Evolutionary conservation across 306 rosid genomes (phyloP).

Genomic region (Cercis canadensis): DNA sequence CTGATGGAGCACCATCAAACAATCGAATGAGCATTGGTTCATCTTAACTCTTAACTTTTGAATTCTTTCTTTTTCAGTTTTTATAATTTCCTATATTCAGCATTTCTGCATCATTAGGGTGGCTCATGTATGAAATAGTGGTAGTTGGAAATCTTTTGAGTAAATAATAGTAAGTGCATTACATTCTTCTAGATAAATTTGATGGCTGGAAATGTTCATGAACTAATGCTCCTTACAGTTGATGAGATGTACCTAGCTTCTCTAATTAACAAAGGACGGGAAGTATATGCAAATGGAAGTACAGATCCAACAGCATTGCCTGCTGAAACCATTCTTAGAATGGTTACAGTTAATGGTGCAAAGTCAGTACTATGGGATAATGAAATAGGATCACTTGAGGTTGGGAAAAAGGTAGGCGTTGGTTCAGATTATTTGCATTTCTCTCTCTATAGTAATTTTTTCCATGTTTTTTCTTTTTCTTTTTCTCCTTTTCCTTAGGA

Average conservation of each 20-base stretch:
- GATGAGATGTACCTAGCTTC: slow-evolving; percentile 95
- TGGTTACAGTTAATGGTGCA: slow-evolving; percentile 85
- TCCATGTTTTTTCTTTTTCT: slow-evolving; percentile 3
- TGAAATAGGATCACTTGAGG: slow-evolving; percentile 87
- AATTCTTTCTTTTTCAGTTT: slow-evolving; percentile 13
- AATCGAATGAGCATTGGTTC: slow-evolving; percentile 91
- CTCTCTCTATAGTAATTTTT: slow-evolving; percentile 28
- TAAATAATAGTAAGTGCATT: no score
- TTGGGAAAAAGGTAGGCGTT: slow-evolving; percentile 81
- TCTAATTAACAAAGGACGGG: slow-evolving; percentile 84
- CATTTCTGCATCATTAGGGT: slow-evolving; percentile 6
- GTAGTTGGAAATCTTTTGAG: not conserved
- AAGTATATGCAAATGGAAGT: slow-evolving; percentile 61
- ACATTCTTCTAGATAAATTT: not conserved
- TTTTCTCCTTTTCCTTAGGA: slow-evolving; percentile 10
- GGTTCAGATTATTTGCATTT: slow-evolving; percentile 20
- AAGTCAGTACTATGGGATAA: slow-evolving; percentile 82
- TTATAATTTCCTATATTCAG: not conserved
- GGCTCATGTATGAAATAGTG: slow-evolving; percentile 13
- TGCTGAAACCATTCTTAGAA: slow-evolving; percentile 69
- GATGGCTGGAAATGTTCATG: slow-evolving; percentile 29
- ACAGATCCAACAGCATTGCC: slow-evolving; percentile 82
- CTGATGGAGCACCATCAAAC: slow-evolving; percentile 95
- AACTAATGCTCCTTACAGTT: slow-evolving; percentile 59
- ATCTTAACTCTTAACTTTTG: slow-evolving; percentile 37